Conservation (phyloP, 202 grass and related monocot genomes). For the Digitaria exilis region DNA sequence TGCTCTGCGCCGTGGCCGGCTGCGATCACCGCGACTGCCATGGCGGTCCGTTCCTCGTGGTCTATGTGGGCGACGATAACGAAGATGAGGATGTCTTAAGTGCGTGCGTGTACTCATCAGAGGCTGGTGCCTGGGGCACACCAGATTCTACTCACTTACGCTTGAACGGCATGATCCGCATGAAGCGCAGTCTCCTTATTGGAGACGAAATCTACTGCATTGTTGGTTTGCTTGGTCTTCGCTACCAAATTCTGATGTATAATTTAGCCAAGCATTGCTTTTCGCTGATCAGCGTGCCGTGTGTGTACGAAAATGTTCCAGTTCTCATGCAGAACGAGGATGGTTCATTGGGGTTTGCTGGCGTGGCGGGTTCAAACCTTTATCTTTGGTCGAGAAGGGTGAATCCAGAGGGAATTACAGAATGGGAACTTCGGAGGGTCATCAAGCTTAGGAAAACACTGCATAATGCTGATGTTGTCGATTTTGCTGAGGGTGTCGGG, state of each 20-base stretch:
- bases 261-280: not conserved
- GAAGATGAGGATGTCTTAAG: too few species aligned
- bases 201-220: not conserved
- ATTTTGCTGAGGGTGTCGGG: not conserved
- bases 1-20: too few species aligned
- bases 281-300: not conserved
- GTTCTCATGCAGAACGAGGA: not conserved
- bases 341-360: not conserved
- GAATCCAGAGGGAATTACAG: not conserved
- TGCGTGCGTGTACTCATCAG: not conserved
- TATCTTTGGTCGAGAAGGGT: not conserved
- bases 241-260: not conserved
- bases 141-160: not conserved
- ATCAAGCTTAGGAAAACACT: not conserved
- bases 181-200: too few species aligned
- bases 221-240: not conserved
- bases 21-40: too few species aligned
- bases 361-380: not conserved
- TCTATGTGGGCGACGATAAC: too few species aligned
- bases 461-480: not conserved
- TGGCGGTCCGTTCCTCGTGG: too few species aligned
- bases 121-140: not conserved
- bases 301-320: not conserved
- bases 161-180: fast-evolving
- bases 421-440: not conserved